Evolutionary conservation across 208 protist species (phyloP), one percentile per base, ranked within the genome.

Genomic region (Trypanosomatidae sp.): DNA sequence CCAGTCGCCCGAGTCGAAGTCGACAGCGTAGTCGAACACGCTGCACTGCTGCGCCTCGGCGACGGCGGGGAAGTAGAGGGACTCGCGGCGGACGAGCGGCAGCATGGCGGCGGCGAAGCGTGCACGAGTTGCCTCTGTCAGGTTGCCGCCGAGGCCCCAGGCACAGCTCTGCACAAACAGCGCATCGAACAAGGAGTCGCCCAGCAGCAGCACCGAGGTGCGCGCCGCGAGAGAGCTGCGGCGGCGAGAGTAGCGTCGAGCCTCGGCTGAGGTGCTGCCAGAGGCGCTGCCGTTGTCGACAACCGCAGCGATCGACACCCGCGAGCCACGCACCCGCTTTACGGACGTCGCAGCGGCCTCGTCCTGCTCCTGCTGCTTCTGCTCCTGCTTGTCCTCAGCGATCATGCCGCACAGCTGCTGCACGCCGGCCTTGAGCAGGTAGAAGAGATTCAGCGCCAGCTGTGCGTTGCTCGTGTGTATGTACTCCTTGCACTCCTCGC

Each of bases 81-180:
- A 66, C 59, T 82, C 69, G 60, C 74, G 78, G 25, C 77, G 82
- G 65, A 99, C 89, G 6, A 92, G 50, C 36, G 87, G 66, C 66
- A 91, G 85, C 50, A 94, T 78, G 76, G 86, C 87, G 17, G 69
- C 49, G 59, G 90, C 94, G 74, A 99, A 99, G 28, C 76, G 70
- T 22, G 83, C 86, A 58, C 97, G 88, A 30, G 83, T 91, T 15
- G 76, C 74, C 69, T 97, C 97, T 44, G 87, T 87, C 69, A 99
- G 73, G 79, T 97, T 98, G 39, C 89, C 97, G 60, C 98, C 98
- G 15, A 99, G 50, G 46, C 94, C 91, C 98, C 98, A 99, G 43
- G 98, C 89, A 71, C 98, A 93, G 33, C 91, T 82, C 84, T 99
- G 98, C 13, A 98, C 66, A 77, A 98, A 98, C 59, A 92, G 77